Base-by-base conservation (phyloP, 2,329 filamentous ascomycete genomes). In the Fusarium citri region DNA sequence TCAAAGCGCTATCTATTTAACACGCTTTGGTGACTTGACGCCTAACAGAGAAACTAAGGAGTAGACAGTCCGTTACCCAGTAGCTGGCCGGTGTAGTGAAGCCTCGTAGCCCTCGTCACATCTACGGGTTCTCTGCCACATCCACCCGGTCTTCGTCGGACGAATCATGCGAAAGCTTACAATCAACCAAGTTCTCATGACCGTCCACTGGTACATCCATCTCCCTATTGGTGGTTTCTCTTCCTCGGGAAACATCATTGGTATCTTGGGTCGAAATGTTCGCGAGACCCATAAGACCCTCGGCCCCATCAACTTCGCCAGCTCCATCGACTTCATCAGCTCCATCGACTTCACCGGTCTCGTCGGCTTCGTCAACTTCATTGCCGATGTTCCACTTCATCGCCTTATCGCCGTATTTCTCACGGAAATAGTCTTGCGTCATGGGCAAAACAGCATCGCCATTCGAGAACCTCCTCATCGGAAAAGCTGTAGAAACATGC, bases 401-500 rank as follows among this genome's bases (percentile, higher is more conserved):
- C 2, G 59, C 56, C 42, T 56, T 22, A 12, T 25, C 8, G 7
- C 70, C 55, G 18, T 70, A 42, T n/a, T 28, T 25, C 2, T 8
- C 7, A 10, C 25, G 20, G 20, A 62, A 74, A 14, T 43, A 18
- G 3, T 46, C 14, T 10, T 28, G 57, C 5, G 67, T 68, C 4
- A 59, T 28, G 2, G 66, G 68, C 48, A 76, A 55, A 16, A 72
- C 60, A 2, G 71, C 58, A 30, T 61, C 56, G 0, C 71, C 68
- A 10, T 67, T 66, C 10, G 61, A 15, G 31, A 72, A 71, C 51
- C 72, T 70, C 11, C 60, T 60, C 54, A 78, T 16, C 6, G 71
- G 72, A 40, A 75, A 22, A 4, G 47, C 30, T 6, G 72, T 66
- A 4, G 76, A 61, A 4, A 56, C 28, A 12, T 20, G 9, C 70